Percentiles rank a stretch among this genome's conserved stretches.
Evolutionary conservation across 2,329 filamentous ascomycete species (phyloP).

Genomic region (Corinectria fuckeliana): DNA sequence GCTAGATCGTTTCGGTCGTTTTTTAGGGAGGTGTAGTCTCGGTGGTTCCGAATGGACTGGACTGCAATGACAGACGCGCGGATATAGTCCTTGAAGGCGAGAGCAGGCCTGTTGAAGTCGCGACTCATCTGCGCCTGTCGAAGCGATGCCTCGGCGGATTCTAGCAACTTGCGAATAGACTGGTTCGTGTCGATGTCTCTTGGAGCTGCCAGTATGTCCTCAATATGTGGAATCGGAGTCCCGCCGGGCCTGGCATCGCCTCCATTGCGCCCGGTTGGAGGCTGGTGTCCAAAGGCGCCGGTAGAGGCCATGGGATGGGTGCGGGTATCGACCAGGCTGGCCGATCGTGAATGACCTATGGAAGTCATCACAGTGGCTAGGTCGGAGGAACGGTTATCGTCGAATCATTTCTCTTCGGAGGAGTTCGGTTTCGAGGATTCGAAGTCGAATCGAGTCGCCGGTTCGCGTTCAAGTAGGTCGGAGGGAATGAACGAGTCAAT

Average conservation of each 20-base stretch:
- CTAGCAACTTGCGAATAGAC: slow-evolving; percentile 61
- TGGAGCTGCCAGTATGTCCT: slow-evolving; percentile 56
- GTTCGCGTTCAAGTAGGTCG: not conserved
- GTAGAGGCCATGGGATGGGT: slow-evolving; percentile 42
- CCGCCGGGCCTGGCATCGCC: slow-evolving; percentile 33
- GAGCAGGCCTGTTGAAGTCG: slow-evolving; percentile 71
- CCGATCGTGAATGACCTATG: slow-evolving; percentile 35
- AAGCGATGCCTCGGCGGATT: slow-evolving; percentile 59
- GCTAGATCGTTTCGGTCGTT: slow-evolving; percentile 57
- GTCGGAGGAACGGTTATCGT: slow-evolving; percentile 13
- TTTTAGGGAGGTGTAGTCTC: slow-evolving; percentile 72
- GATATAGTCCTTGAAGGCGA: slow-evolving; percentile 84
- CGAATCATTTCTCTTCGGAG: slow-evolving; percentile 19
- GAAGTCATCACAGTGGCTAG: slow-evolving; percentile 34
- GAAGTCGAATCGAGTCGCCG: slow-evolving; percentile 4
- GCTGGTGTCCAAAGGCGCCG: slow-evolving; percentile 39
- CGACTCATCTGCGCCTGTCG: slow-evolving; percentile 67
- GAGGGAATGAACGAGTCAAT: not conserved
- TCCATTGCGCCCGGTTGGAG: slow-evolving; percentile 39
- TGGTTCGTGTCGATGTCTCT: slow-evolving; percentile 56
- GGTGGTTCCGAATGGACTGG: slow-evolving; percentile 77
- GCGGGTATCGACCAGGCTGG: slow-evolving; percentile 35
- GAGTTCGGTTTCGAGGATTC: not conserved
- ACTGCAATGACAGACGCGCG: slow-evolving; percentile 80
- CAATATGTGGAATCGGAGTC: slow-evolving; percentile 57